Evolutionary conservation across 1,139 yeast genomes (phyloP).

Genomic region (Protomyces inundatus): DNA sequence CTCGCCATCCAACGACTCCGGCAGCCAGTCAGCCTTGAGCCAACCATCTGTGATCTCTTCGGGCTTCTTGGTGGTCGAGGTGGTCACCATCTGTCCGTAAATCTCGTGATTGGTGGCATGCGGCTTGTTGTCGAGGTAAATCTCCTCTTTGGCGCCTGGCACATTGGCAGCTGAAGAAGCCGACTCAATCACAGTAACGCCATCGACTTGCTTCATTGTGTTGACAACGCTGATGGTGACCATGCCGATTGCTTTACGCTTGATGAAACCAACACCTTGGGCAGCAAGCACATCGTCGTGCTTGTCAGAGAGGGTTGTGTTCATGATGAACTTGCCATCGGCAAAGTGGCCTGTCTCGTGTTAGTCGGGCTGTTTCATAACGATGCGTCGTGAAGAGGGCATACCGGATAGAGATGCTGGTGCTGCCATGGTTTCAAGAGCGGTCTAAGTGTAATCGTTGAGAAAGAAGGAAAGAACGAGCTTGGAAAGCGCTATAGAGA

Average conservation of each 20-base stretch:
- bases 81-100: constrained; percentile 13
- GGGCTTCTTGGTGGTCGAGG: constrained; percentile 1
- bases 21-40: constrained; percentile 6
- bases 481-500: no score
- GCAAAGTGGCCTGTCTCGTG: not conserved
- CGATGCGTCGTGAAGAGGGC: not conserved
- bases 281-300: constrained; percentile 17
- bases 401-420: constrained; percentile 3
- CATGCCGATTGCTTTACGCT: constrained; percentile 25
- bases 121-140: constrained; percentile 7
- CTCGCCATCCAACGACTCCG: constrained; percentile 6
- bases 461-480: not conserved
- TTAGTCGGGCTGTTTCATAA: not conserved
- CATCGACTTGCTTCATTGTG: constrained; percentile 11
- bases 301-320: constrained; percentile 18
- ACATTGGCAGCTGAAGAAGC: constrained; percentile 11
- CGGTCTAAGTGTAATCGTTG: not conserved
- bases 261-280: constrained; percentile 24
- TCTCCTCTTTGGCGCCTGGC: constrained; percentile 19
- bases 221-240: constrained; percentile 19
- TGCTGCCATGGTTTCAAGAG: constrained; percentile 8
- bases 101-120: constrained; percentile 5
- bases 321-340: constrained; percentile 24
- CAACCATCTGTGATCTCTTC: constrained; percentile 9
- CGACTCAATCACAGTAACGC: constrained; percentile 10